Base-by-base conservation (phyloP, 2,329 filamentous ascomycete genomes). In the Exophiala viscosa region DNA sequence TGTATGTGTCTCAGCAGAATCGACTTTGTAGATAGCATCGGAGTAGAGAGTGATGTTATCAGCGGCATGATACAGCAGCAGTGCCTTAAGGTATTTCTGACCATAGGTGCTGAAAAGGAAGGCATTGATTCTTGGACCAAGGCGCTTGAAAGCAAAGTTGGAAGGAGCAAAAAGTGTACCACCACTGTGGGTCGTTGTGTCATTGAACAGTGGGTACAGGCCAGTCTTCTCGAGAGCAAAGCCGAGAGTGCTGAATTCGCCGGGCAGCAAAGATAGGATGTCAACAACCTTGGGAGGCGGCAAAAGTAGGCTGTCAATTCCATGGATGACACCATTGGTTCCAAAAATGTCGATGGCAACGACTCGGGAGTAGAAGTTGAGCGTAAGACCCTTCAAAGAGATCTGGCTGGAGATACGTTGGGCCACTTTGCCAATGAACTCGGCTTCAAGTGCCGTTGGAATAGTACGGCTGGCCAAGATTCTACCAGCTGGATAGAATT, bases 81-180 rank as follows among this genome's bases (percentile, higher is more conserved):
- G 73, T 0, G 88, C 88, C 60, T 81, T 83, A 14, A 96, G 79
- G 66, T 89, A 95, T 68, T 85, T 85, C 58, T 79, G 75, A 1
- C 91, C 91, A 47, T 77, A 80, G 23, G 81, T 75, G 53, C 86
- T 88, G 78, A 96, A 96, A 3, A 96, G 76, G 77, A 95, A 96
- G 17, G 84, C 87, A 65, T 92, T 95, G 63, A 86, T 81, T 50
- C 69, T 76, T 1, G 81, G 78, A 0, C 90, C 89, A 1, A 96
- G 83, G 60, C 81, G 81, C 62, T 79, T 66, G 74, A 92, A 96
- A n/a, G 90, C 91, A 3, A 71, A 73, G 76, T 96, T 96, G 41
- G 80, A 82, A 0, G 91, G 90, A 0, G 87, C 87, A 64, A 96
- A 95, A 55, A 93, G 67, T 2, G 90, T 96, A 35, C 83, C 83